Evolutionary conservation across 2,329 filamentous ascomycete species (phyloP), one percentile per base, ranked within the genome.

Genomic region (Talaromyces pinophilus): DNA sequence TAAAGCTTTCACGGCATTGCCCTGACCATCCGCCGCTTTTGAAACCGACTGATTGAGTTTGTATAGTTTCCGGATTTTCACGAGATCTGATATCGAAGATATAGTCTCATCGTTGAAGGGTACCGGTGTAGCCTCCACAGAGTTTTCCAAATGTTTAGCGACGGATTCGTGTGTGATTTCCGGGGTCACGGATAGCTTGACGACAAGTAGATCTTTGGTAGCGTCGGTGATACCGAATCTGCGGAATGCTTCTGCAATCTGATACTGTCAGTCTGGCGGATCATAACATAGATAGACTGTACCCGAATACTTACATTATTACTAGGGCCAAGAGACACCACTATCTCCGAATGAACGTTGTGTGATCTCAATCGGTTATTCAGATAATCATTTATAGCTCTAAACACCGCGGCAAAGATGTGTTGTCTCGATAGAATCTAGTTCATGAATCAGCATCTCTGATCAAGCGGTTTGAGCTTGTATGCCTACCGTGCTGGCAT

Each of bases 161-260:
- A 86, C 79, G 2, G 80, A 80, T n/a, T 82, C 77, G 57, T 80
- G 75, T 5, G 82, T 80, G 57, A 82, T 78, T 40, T 79, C 76
- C 57, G 81, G 78, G 0, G 82, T 81, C 17, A 84, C 82, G 10
- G 88, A 85, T 28, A 98, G 84, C 76, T 97, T 98, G 73, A 97
- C 84, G 6, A 92, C 88, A 2, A 97, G 81, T n/a, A 99, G 79
- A 71, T 89, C 79, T 54, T 84, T 88, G 2, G 90, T 95, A 11
- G 83, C 81, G 13, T 92, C 87, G 0, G 86, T 83, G 66, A 98
- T 88, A 59, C 95, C 95, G 74, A 95, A 97, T 63, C 90, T 89
- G 38, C 92, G 90, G 79, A 98, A 98, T 0, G 93, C 90, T 72
- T 97, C 93, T 62, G 92, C 87, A 74, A 99, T 98, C 92, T 65